A percentile compares a stretch with the other conserved stretches of the same genome.
phyloP scores from a whole-genome alignment of 1,284 basidiomycete genomes.

The Porodaedalea pini region DNA sequence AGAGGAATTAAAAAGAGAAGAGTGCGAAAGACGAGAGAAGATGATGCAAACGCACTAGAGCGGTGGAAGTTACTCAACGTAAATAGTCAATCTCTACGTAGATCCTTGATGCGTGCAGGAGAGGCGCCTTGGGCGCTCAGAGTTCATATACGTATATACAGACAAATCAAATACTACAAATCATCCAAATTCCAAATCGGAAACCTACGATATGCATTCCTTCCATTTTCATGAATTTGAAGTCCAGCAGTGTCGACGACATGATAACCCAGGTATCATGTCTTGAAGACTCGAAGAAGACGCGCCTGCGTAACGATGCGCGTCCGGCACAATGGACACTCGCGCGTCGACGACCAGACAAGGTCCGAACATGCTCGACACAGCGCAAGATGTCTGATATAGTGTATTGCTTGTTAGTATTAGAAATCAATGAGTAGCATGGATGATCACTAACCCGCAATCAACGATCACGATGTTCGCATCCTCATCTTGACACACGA shows the following conservation, averaged over 20 bases:
- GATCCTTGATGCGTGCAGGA: too few relatives aligned
- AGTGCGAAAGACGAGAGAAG: too few relatives aligned
- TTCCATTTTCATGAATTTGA: too few relatives aligned
- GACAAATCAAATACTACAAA: not conserved
- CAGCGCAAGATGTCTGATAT: conserved; percentile 70
- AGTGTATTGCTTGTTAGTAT: not conserved
- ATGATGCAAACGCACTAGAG: too few relatives aligned
- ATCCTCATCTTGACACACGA: conserved; percentile 88
- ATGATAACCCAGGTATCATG: conserved; percentile 34
- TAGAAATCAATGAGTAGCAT: not conserved
- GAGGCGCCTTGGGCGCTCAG: not conserved
- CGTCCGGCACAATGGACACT: conserved; percentile 84
- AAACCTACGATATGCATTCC: too few relatives aligned
- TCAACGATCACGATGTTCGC: conserved; percentile 90
- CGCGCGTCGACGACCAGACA: conserved; percentile 73
- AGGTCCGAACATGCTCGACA: conserved; percentile 82
- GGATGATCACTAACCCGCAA: conserved; percentile 65
- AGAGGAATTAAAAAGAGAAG: too few relatives aligned
- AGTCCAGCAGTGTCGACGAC: not conserved
- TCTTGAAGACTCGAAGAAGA: conserved; percentile 76
- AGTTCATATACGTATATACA: not conserved
- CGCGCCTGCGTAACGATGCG: conserved; percentile 80
- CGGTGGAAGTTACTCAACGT: too few relatives aligned
- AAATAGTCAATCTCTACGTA: too few relatives aligned
- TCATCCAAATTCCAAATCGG: too few relatives aligned